Conservation (phyloP, 805 yeast genomes). For the Myxozyma kluyveri region DNA sequence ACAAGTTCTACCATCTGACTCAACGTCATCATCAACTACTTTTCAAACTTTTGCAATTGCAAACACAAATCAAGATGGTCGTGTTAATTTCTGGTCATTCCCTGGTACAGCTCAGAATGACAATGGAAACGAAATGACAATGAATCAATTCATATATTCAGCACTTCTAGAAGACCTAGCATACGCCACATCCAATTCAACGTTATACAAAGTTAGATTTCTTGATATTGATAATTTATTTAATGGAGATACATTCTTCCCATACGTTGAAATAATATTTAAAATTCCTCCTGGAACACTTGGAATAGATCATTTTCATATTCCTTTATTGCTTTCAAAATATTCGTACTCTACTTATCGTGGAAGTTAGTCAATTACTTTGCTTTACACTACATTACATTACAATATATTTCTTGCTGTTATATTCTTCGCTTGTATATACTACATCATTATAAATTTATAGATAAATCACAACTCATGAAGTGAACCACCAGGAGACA, state of each 20-base stretch:
- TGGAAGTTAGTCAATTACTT: conserved; percentile 54
- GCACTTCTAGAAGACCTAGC: conserved; percentile 24
- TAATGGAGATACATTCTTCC: conserved; percentile 66
- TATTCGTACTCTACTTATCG: conserved; percentile 89
- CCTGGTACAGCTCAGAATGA: not conserved
- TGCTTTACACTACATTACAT: not conserved
- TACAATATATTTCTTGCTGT: not conserved
- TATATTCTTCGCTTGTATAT: too few relatives aligned
- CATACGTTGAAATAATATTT: conserved; percentile 79
- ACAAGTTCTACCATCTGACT: conserved; percentile 12
- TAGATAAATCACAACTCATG: not conserved
- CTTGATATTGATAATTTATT: conserved; percentile 67
- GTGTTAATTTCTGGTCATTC: conserved; percentile 63
- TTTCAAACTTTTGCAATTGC: conserved; percentile 59
- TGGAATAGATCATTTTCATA: conserved; percentile 74
- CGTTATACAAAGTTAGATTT: conserved; percentile 61
- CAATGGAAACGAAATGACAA: not conserved
- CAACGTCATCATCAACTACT: conserved; percentile 32
- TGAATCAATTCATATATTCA: conserved; percentile 43
- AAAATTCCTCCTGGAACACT: conserved; percentile 52
- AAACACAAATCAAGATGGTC: conserved; percentile 75
- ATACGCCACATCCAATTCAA: not conserved
- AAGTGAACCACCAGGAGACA: conserved; percentile 8
- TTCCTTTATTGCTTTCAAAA: conserved; percentile 79
- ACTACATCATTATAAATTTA: not conserved